These are phyloP conservation scores for Syncephalastrum contaminatum DNA, from an alignment of 371 early-diverging fungal genomes.

Conservation along the genomic window DNA sequence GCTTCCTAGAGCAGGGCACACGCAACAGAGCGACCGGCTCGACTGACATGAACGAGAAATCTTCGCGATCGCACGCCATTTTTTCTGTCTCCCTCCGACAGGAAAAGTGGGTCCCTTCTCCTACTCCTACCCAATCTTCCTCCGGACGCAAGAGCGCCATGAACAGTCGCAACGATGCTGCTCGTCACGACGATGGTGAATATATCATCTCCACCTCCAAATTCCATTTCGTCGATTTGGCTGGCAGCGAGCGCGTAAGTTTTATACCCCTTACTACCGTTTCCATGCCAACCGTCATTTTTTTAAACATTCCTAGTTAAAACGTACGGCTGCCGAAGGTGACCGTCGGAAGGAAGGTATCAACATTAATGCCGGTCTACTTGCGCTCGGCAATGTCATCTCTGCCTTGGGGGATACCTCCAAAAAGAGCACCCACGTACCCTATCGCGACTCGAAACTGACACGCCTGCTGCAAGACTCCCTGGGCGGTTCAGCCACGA, in stretches of 20 bases:
- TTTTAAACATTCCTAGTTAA: conserved; percentile 53
- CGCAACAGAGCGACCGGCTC: conserved; percentile 87
- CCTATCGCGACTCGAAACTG: conserved; percentile 98
- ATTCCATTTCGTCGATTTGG: conserved; percentile 99
- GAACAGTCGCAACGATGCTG: conserved; percentile 22
- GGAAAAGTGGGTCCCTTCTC: conserved; percentile 42
- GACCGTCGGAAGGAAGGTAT: conserved; percentile 97
- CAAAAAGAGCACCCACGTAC: conserved; percentile 74
- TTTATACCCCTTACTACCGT: not conserved
- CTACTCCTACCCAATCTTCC: too few species aligned
- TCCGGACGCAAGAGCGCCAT: conserved; percentile 1
- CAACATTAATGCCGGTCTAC: conserved; percentile 96
- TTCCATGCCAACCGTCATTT: not conserved
- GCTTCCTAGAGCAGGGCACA: conserved; percentile 76
- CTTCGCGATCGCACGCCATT: conserved; percentile 97
- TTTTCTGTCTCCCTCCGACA: conserved; percentile 91
- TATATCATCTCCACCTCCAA: conserved; percentile 75
- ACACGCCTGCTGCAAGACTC: conserved; percentile 97
- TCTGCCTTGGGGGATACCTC: conserved; percentile 94
- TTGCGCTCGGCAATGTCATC: conserved; percentile 99
- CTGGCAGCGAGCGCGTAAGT: conserved; percentile 94
- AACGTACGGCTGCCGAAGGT: conserved; percentile 93
- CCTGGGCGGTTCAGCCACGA: conserved; percentile 90
- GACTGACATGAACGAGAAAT: conserved; percentile 97
- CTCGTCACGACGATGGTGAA: conserved; percentile 23